Evolutionary conservation across 148 eudicot genomes (phyloP).

Genomic region (Diospyros kaki): DNA sequence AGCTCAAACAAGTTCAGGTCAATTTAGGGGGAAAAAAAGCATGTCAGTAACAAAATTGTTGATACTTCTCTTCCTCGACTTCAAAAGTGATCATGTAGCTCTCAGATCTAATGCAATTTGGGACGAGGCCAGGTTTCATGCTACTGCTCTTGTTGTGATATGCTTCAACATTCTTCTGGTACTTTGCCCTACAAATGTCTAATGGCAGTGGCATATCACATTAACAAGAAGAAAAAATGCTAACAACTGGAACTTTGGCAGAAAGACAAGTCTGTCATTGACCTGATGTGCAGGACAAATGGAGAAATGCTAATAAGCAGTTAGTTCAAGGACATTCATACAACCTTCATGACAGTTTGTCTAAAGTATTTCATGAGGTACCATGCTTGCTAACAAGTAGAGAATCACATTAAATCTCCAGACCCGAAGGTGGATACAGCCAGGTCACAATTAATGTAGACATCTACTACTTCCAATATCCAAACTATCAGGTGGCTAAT

Average conservation of each 20-base stretch:
- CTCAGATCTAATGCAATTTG: constrained; percentile 94
- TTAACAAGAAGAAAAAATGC: not conserved
- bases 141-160: constrained; percentile 75
- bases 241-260: not conserved
- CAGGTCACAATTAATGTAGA: not conserved
- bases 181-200: constrained; percentile 70
- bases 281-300: not conserved
- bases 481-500: not conserved
- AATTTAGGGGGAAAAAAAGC: not conserved
- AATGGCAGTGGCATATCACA: not conserved
- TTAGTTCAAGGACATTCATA: too few species aligned
- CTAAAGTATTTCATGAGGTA: too few species aligned
- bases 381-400: too few species aligned
- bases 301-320: too few species aligned
- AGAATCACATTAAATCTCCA: too few species aligned
- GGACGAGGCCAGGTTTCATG: constrained; percentile 78
- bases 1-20: not conserved
- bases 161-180: constrained; percentile 98
- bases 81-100: constrained; percentile 97
- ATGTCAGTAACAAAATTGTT: constrained; percentile 5
- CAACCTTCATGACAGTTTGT: too few species aligned
- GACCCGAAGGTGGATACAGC: not conserved
- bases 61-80: constrained; percentile 98
- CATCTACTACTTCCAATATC: not conserved
- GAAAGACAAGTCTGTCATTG: not conserved